Evolutionary conservation across 257 asterid genomes (phyloP).

Genomic region (Paulownia fortunei): DNA sequence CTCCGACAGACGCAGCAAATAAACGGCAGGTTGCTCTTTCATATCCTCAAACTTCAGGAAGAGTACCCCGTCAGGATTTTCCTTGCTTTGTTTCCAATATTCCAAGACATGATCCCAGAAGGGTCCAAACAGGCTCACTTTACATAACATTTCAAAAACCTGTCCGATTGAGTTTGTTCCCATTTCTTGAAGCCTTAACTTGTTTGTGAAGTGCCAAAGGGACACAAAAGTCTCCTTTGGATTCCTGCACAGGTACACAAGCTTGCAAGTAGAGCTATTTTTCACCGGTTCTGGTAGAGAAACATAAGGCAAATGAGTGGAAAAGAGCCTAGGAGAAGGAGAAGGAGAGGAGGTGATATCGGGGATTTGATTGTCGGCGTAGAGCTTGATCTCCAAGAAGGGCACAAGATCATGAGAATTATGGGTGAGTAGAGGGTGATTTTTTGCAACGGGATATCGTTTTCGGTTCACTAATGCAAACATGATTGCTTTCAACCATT

Average conservation of each 20-base stretch:
- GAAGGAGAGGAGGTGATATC: neutral
- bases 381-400: slow-evolving; percentile 25
- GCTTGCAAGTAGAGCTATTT: neutral
- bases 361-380: slow-evolving; percentile 24
- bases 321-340: slow-evolving; percentile 27
- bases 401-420: slow-evolving; percentile 24
- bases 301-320: slow-evolving; percentile 30
- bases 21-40: slow-evolving; percentile 33
- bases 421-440: neutral
- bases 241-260: slow-evolving; percentile 38
- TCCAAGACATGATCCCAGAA: slow-evolving; percentile 38
- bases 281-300: slow-evolving; percentile 20
- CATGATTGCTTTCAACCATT: slow-evolving; percentile 56
- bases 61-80: slow-evolving; percentile 18
- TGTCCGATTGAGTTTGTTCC: slow-evolving; percentile 19
- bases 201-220: slow-evolving; percentile 40
- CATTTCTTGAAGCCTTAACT: slow-evolving; percentile 26
- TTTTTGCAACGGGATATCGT: neutral
- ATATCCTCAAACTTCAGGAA: slow-evolving; percentile 39
- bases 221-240: slow-evolving; percentile 40
- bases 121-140: slow-evolving; percentile 35
- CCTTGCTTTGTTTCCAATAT: slow-evolving; percentile 35
- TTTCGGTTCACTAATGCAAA: slow-evolving; percentile 46
- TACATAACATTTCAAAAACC: slow-evolving; percentile 25
- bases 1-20: slow-evolving; percentile 23